A percentile compares a stretch with the other conserved stretches of the same genome.
These are phyloP conservation scores for Phytopythium montanum DNA, from an alignment of 352 stramenopile species.

Conservation along the genomic window DNA sequence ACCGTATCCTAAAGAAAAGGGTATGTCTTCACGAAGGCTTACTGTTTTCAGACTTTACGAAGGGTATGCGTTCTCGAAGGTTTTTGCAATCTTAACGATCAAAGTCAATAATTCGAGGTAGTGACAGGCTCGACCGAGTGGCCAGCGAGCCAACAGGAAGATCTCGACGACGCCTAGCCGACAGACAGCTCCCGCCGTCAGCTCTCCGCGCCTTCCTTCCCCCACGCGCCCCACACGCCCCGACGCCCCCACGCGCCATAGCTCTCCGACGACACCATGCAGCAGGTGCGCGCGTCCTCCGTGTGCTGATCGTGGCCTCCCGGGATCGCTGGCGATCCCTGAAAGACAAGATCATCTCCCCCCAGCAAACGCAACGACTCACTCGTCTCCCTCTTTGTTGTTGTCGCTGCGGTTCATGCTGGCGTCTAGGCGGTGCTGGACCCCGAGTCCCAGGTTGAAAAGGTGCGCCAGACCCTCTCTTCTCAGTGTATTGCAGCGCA, in stretches of 20 bases:
- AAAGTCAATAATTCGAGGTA: too few relatives aligned
- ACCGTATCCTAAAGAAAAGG: background rate
- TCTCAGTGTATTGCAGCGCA: background rate
- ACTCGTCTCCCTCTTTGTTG: background rate
- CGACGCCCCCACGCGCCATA: background rate
- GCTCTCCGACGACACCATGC: slow-evolving; percentile 3
- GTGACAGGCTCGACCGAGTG: background rate
- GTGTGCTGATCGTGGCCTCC: background rate
- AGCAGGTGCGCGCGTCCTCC: slow-evolving; percentile 11
- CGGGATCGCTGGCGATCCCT: background rate
- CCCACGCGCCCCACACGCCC: background rate
- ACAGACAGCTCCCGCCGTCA: too few relatives aligned
- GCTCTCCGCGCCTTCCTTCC: background rate
- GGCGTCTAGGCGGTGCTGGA: slow-evolving; percentile 55
- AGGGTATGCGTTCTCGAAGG: too few relatives aligned
- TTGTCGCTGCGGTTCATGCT: background rate
- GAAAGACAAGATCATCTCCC: too few relatives aligned
- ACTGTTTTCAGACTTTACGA: too few relatives aligned
- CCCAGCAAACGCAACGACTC: too few relatives aligned
- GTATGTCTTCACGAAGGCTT: background rate
- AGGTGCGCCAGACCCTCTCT: slow-evolving; percentile 21
- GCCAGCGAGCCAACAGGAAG: background rate
- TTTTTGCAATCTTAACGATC: too few relatives aligned
- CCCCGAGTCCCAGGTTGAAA: slow-evolving; percentile 81
- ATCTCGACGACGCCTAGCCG: background rate